A percentile compares a stretch with the other conserved stretches of the same genome.
Conservation (phyloP, 805 yeast genomes). For the Metschnikowia kofuensis region DNA sequence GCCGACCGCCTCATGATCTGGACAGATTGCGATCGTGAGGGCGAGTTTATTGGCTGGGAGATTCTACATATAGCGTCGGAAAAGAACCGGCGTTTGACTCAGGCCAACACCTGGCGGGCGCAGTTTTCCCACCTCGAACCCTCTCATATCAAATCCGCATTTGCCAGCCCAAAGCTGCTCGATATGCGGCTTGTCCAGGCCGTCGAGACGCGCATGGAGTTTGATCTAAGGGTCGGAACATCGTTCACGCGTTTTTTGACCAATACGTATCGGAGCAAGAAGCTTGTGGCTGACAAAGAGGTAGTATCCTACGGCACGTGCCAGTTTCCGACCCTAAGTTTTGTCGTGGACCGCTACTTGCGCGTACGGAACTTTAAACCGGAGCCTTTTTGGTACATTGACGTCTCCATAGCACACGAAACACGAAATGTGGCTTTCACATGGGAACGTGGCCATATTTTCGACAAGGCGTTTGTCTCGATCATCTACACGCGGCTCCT, state of each 20-base stretch:
- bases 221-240: slow-evolving; percentile 86
- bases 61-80: slow-evolving; percentile 66
- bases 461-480: slow-evolving; percentile 66
- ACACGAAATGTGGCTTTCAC: slow-evolving; percentile 42
- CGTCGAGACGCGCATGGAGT: slow-evolving; percentile 78
- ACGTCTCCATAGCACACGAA: slow-evolving; percentile 45
- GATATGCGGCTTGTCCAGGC: slow-evolving; percentile 76
- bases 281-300: slow-evolving; percentile 33
- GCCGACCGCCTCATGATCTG: slow-evolving; percentile 79
- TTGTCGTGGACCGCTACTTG: slow-evolving; percentile 87
- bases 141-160: slow-evolving; percentile 71
- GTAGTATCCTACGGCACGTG: slow-evolving; percentile 84
- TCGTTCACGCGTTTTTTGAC: slow-evolving; percentile 84
- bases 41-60: slow-evolving; percentile 31
- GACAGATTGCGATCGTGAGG: slow-evolving; percentile 75
- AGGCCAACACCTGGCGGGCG: slow-evolving; percentile 63
- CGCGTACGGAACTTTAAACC: slow-evolving; percentile 68
- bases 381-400: slow-evolving; percentile 79
- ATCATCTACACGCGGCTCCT: slow-evolving; percentile 65
- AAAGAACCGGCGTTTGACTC: slow-evolving; percentile 43
- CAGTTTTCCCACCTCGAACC: slow-evolving; percentile 84
- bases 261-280: slow-evolving; percentile 39
- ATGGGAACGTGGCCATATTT: slow-evolving; percentile 75
- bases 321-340: slow-evolving; percentile 96
- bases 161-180: slow-evolving; percentile 58